Evolutionary conservation across 2,329 filamentous ascomycete genomes (phyloP).

Genomic region (Curvularia sp.): DNA sequence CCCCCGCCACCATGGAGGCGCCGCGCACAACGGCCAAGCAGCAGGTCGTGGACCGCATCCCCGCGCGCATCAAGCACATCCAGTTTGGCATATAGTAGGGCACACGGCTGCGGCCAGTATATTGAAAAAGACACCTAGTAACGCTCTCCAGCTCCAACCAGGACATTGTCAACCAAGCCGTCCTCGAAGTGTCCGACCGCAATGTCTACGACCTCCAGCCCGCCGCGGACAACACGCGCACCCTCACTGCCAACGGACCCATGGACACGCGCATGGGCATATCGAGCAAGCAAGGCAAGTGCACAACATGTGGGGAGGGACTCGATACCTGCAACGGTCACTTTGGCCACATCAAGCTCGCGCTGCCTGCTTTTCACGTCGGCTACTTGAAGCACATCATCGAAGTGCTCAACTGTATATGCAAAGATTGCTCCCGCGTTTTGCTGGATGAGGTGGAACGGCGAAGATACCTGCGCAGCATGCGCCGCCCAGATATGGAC

Average conservation of each 20-base stretch:
- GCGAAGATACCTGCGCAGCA: slow-evolving; percentile 76
- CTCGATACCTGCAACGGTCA: slow-evolving; percentile 90
- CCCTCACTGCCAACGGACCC: slow-evolving; percentile 80
- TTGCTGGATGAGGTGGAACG: slow-evolving; percentile 82
- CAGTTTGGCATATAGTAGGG: slow-evolving; percentile 88
- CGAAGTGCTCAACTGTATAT: slow-evolving; percentile 90
- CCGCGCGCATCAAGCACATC: slow-evolving; percentile 90
- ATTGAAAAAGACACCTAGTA: slow-evolving; percentile 15
- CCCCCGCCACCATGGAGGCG: slow-evolving; percentile 30
- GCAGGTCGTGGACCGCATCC: slow-evolving; percentile 86
- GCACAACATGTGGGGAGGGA: slow-evolving; percentile 81
- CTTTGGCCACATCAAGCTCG: slow-evolving; percentile 90
- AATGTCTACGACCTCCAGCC: slow-evolving; percentile 90
- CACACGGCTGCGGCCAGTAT: slow-evolving; percentile 3
- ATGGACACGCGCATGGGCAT: slow-evolving; percentile 88
- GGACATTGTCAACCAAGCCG: slow-evolving; percentile 93
- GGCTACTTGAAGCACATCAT: slow-evolving; percentile 95
- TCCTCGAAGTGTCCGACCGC: slow-evolving; percentile 92
- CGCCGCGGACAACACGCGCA: slow-evolving; percentile 62
- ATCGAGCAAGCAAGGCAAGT: slow-evolving; percentile 80
- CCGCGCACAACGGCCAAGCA: slow-evolving; percentile 66
- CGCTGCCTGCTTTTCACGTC: slow-evolving; percentile 92
- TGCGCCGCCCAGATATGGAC: slow-evolving; percentile 83
- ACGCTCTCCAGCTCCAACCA: slow-evolving; percentile 73
- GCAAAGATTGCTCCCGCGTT: slow-evolving; percentile 87